phyloP scores from a whole-genome alignment of 1,284 basidiomycete species.

The Xerocomus nothofagi region DNA sequence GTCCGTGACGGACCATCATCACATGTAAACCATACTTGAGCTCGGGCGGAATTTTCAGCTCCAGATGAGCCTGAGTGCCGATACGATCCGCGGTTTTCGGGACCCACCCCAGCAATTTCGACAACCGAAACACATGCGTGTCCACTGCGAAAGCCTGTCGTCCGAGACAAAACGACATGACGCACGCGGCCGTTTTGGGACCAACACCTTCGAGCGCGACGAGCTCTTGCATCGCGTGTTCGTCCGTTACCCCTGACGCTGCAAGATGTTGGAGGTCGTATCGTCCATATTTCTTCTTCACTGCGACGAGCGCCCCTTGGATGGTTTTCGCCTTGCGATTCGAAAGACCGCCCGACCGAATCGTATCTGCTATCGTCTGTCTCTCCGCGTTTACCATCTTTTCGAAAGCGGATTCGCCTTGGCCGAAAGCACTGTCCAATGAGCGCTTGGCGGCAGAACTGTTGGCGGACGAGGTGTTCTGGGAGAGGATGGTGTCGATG shows the following conservation, averaged over 20 bases:
- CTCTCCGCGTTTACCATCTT: slow-evolving; percentile 56
- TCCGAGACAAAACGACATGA: slow-evolving; percentile 74
- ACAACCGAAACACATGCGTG: slow-evolving; percentile 70
- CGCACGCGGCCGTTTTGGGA: slow-evolving; percentile 78
- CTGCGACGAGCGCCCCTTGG: slow-evolving; percentile 51
- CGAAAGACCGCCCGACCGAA: slow-evolving; percentile 70
- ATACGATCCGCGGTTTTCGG: slow-evolving; percentile 62
- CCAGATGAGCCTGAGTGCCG: slow-evolving; percentile 69
- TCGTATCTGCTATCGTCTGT: slow-evolving; percentile 56
- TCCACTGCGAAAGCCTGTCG: slow-evolving; percentile 77
- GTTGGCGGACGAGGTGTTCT: slow-evolving; percentile 70
- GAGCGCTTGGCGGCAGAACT: slow-evolving; percentile 61
- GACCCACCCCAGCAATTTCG: slow-evolving; percentile 68
- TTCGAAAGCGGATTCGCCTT: slow-evolving; percentile 52
- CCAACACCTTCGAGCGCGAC: slow-evolving; percentile 72
- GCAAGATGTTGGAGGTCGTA: slow-evolving; percentile 62
- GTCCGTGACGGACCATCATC: slow-evolving; percentile 67
- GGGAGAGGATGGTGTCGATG: slow-evolving; percentile 71
- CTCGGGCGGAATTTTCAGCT: slow-evolving; percentile 57
- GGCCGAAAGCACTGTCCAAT: slow-evolving; percentile 61
- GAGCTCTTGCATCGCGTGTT: slow-evolving; percentile 67
- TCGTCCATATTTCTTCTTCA: slow-evolving; percentile 53
- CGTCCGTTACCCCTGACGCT: slow-evolving; percentile 41
- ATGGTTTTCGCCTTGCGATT: slow-evolving; percentile 74
- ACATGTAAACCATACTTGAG: slow-evolving; percentile 75